Base-by-base conservation (phyloP, 257 asterid genomes). In the Jacaranda mimosifolia region DNA sequence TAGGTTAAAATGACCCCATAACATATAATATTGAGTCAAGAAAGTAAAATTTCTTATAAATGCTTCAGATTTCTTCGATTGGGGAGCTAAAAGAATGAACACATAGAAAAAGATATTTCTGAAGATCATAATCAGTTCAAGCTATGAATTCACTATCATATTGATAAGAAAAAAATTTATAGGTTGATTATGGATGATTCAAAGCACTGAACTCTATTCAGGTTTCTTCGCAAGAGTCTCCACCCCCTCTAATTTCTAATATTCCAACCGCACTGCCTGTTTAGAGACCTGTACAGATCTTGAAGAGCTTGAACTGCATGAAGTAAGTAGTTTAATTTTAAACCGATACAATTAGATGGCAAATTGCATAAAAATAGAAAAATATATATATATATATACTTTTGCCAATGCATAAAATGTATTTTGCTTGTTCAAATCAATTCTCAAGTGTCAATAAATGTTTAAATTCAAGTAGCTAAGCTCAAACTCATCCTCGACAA, bases 171-270 rank as follows among this genome's bases (percentile, higher is more conserved):
- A 77, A 65, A 73, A 21, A n/a, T n/a, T 71, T 87, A 93, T 98
- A 95, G 85, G 83, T 87, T 80, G 80, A 88, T 79, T 52, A 90
- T 85, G 56, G 97, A 86, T 74, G 99, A 87, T 73, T 73, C 86
- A 21, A 68, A 72, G 87, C 96, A 95, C 21, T 89, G 78, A 82
- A 95, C 90, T 63, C 99, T 10, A 75, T 77, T 97, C 99, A 95
- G 17, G 68, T 66, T 67, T 95, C 98, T 42, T 52, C 89, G 68
- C 99, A 95, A 12, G 99, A 98, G 70, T 95, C 97, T 74, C 98
- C 97, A 38, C n/a, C n/a, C 90, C 90, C 68, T 83, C 94, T 17
- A 77, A 46, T 77, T 79, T 85, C 99, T 98, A 95, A 6, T 70
- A 79, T 18, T 73, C 71, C 64, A 93, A 89, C 84, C 87, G 92